phyloP scores from a whole-genome alignment of 352 stramenopile species.

The Lagenidium sp. region DNA sequence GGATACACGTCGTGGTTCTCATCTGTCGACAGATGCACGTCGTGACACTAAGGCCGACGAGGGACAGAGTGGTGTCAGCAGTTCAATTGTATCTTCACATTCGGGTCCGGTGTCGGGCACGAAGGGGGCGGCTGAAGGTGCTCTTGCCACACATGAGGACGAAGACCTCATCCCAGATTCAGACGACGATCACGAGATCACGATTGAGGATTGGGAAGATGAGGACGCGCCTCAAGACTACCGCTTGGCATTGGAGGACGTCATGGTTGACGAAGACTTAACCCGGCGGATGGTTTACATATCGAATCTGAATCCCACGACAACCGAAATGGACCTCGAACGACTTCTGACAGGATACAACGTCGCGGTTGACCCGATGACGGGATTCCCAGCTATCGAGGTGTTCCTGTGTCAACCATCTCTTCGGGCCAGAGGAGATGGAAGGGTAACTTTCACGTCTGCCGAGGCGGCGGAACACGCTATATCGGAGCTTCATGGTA shows the following conservation, averaged over 20 bases:
- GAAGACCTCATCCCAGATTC: slow-evolving; percentile 15
- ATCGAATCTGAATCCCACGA: slow-evolving; percentile 32
- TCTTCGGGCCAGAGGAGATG: slow-evolving; percentile 5
- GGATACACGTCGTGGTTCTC: no score
- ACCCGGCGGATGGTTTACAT: slow-evolving; percentile 46
- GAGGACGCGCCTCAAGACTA: slow-evolving; percentile 43
- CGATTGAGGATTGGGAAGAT: no score
- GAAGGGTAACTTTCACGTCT: slow-evolving; percentile 2
- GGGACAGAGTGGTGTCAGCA: no score
- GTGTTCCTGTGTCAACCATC: slow-evolving; percentile 7
- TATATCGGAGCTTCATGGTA: slow-evolving; percentile 2
- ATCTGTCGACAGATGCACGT: no score
- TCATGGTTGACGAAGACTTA: slow-evolving; percentile 28
- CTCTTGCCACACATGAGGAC: no score
- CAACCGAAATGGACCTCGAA: slow-evolving; percentile 33
- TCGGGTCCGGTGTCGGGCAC: no score
- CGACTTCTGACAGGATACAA: slow-evolving; percentile 49
- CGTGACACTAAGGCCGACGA: no score
- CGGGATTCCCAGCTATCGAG: slow-evolving; percentile 10
- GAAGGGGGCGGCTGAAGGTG: no score
- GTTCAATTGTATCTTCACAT: no score
- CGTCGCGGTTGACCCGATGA: slow-evolving; percentile 23
- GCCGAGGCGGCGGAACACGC: background rate
- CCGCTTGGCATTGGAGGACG: slow-evolving; percentile 28
- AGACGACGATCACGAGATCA: slow-evolving; percentile 7